These are phyloP conservation scores for Exserohilum rostratum DNA, from an alignment of 2,329 filamentous ascomycete genomes.

Conservation along the genomic window DNA sequence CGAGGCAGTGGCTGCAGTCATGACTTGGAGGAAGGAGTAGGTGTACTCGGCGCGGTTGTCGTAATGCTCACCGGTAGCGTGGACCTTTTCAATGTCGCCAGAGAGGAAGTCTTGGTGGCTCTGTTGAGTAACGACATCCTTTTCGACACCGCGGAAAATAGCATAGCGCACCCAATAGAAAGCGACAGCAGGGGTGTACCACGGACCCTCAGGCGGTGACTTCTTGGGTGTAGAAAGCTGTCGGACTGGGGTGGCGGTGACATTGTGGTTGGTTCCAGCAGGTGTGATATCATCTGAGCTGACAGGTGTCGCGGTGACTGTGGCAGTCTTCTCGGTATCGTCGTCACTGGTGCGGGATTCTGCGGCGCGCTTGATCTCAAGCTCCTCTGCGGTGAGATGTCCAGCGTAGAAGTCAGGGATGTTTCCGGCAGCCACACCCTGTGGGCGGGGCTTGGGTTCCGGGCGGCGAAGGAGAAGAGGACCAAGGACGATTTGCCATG, in stretches of 20 bases:
- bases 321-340: background rate
- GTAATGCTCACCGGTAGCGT: conserved; percentile 64
- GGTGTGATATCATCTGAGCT: too few relatives aligned
- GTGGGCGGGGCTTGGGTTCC: conserved; percentile 50
- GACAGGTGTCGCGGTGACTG: too few relatives aligned
- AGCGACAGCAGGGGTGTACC: conserved; percentile 52
- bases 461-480: conserved; percentile 58
- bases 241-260: background rate
- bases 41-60: conserved; percentile 63
- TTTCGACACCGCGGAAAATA: conserved; percentile 58
- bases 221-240: conserved; percentile 30
- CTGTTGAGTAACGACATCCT: conserved; percentile 55
- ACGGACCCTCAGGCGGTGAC: conserved; percentile 45
- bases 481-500: conserved; percentile 61
- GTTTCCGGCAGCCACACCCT: conserved; percentile 43
- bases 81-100: conserved; percentile 61
- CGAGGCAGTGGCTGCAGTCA: conserved; percentile 70
- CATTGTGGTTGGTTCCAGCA: too few relatives aligned
- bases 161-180: conserved; percentile 56
- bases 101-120: conserved; percentile 55
- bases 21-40: conserved; percentile 51
- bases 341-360: conserved; percentile 19
- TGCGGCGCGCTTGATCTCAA: conserved; percentile 44
- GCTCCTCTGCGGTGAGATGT: conserved; percentile 61
- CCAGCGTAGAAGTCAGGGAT: conserved; percentile 64